Evolutionary conservation across 139 green algal genomes (phyloP).

Genomic region (Coccomyxa sp.): DNA sequence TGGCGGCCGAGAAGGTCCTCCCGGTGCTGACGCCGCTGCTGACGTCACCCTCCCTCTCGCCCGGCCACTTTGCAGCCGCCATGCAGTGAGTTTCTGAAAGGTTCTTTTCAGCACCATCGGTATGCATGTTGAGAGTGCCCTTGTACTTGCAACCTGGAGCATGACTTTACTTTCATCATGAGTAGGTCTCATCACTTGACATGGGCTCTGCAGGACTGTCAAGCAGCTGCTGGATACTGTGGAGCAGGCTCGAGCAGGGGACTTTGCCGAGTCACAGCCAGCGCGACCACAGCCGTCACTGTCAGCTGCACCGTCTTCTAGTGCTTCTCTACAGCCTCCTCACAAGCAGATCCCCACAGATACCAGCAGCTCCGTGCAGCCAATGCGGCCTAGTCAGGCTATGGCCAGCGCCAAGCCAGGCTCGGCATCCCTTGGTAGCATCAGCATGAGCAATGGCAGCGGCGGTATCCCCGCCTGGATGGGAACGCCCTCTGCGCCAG

Average conservation of each 20-base stretch:
- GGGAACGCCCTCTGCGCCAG: no score
- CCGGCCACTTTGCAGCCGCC: constrained; percentile 35
- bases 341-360: no score
- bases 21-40: constrained; percentile 63
- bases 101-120: neutral
- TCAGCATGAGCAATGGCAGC: neutral
- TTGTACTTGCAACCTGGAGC: neutral
- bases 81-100: constrained; percentile 5
- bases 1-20: constrained; percentile 52
- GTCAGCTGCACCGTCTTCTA: neutral
- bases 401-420: neutral
- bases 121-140: neutral
- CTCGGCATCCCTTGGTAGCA: neutral
- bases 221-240: neutral
- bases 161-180: neutral
- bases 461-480: neutral
- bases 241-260: neutral
- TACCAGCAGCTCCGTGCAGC: neutral
- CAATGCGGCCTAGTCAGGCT: neutral
- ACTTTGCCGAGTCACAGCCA: neutral
- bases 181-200: neutral
- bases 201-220: neutral
- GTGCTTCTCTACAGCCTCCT: no score
- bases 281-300: neutral
- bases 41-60: constrained; percentile 33